Conservation (phyloP, 75 land plant species). For the Gnetum montanum region DNA sequence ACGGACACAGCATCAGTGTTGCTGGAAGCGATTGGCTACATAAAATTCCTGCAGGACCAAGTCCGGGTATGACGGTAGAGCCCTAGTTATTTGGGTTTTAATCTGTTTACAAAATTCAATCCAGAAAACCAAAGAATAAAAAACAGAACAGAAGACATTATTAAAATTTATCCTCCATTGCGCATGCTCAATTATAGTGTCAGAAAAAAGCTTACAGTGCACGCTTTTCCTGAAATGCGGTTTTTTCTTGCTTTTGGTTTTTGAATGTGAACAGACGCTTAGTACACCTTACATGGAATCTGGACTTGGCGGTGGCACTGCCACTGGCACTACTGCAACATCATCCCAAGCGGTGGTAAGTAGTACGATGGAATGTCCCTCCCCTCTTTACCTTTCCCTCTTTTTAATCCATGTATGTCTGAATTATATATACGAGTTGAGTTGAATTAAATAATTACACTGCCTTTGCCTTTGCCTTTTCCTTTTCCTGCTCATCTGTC, state of each 20-base stretch:
- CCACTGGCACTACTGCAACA: constrained; percentile 19
- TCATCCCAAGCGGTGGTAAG: too few relatives aligned
- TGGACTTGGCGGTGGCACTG: too few relatives aligned
- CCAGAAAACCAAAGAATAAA: not conserved
- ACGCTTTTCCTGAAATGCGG: not conserved
- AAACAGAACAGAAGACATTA: not conserved
- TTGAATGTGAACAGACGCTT: too few relatives aligned
- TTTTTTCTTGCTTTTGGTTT: not conserved
- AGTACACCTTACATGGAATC: constrained; percentile 53
- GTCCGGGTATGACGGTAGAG: constrained; percentile 41
- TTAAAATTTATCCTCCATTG: not conserved
- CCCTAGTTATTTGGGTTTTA: too few relatives aligned
- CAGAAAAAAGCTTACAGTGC: not conserved
- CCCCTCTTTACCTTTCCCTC: too few relatives aligned
- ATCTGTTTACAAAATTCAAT: not conserved
- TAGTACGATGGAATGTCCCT: too few relatives aligned
- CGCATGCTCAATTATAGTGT: constrained; percentile 7
- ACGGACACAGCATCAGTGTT: constrained; percentile 92
- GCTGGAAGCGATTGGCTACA: constrained; percentile 76
- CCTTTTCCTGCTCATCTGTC: too few relatives aligned
- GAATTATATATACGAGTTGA: too few relatives aligned
- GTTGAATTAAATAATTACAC: too few relatives aligned
- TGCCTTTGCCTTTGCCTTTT: too few relatives aligned
- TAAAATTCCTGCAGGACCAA: constrained; percentile 88
- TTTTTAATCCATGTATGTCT: too few relatives aligned